phyloP scores from a whole-genome alignment of 768 basidiomycete genomes.

The Tylopilus rubrobrunneus region DNA sequence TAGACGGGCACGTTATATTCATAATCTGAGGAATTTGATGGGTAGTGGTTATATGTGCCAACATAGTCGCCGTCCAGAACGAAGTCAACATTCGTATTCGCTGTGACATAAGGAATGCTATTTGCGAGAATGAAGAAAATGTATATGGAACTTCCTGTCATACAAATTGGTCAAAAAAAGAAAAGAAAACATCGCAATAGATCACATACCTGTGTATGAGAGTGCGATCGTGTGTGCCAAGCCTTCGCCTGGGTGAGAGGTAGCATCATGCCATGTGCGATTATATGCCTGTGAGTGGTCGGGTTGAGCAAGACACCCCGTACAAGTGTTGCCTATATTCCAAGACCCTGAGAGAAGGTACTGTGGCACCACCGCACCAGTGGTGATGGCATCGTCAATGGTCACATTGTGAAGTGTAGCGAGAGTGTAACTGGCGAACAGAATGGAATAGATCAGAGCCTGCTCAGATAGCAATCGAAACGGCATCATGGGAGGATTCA shows the following conservation, averaged over 20 bases:
- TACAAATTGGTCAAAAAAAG: neutral
- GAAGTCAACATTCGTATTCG: constrained; percentile 5
- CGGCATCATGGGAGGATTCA: neutral
- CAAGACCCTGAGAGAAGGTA: constrained; percentile 3
- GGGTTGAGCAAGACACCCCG: neutral
- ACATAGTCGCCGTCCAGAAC: neutral
- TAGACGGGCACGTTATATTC: constrained; percentile 17
- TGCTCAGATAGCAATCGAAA: neutral
- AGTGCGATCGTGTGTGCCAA: constrained; percentile 1
- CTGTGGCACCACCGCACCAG: neutral
- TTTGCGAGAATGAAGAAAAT: constrained; percentile 20
- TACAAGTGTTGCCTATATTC: constrained; percentile 9
- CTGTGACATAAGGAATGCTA: neutral
- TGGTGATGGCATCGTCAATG: constrained; percentile 11
- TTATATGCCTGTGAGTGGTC: constrained; percentile 4
- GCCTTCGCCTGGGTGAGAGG: neutral
- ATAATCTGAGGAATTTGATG: neutral
- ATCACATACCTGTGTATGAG: constrained; percentile 8
- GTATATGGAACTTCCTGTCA: constrained; percentile 13
- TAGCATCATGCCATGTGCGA: constrained; percentile 19
- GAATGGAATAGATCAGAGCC: neutral
- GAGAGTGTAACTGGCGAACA: neutral
- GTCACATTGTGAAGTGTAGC: constrained; percentile 13
- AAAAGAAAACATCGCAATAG: neutral
- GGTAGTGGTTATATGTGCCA: neutral